These are phyloP conservation scores for Mucor lusitanicus DNA, from an alignment of 371 early-diverging fungal genomes.

Conservation along the genomic window DNA sequence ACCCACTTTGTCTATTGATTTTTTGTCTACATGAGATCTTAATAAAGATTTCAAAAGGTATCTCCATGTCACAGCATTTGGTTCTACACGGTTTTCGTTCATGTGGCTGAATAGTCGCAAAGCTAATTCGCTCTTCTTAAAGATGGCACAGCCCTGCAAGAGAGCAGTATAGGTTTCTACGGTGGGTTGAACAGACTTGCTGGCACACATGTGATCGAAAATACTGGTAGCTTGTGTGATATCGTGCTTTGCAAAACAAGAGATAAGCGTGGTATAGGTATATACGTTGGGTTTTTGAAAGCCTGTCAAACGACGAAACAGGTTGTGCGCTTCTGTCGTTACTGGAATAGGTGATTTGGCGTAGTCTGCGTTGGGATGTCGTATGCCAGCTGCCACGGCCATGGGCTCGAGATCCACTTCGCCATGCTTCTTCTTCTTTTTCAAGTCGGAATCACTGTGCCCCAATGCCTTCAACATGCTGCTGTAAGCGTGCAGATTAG, in stretches of 20 bases:
- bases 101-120: slow-evolving; percentile 38
- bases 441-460: slow-evolving; percentile 4
- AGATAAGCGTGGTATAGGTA: slow-evolving; percentile 50
- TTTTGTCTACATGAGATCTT: slow-evolving; percentile 34
- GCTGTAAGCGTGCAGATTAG: slow-evolving; percentile 36
- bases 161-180: slow-evolving; percentile 43
- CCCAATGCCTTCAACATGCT: slow-evolving; percentile 32
- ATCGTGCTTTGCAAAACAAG: slow-evolving; percentile 46
- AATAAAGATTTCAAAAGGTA: slow-evolving; percentile 43
- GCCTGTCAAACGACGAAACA: slow-evolving; percentile 43
- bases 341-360: slow-evolving; percentile 9
- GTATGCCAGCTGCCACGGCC: slow-evolving; percentile 24
- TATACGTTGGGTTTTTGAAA: slow-evolving; percentile 44
- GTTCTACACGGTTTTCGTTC: slow-evolving; percentile 33
- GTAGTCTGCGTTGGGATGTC: slow-evolving; percentile 8
- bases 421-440: slow-evolving; percentile 6
- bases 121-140: slow-evolving; percentile 36
- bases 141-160: slow-evolving; percentile 49
- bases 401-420: slow-evolving; percentile 9
- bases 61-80: slow-evolving; percentile 41
- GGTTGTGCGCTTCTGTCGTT: slow-evolving; percentile 30
- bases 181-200: slow-evolving; percentile 33
- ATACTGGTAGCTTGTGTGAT: slow-evolving; percentile 36
- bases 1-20: slow-evolving; percentile 36
- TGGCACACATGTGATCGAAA: slow-evolving; percentile 43